A percentile compares a stretch with the other conserved stretches of the same genome.
These are phyloP conservation scores for Trichoderma breve DNA, from an alignment of 2,329 filamentous ascomycete species.

Conservation along the genomic window DNA sequence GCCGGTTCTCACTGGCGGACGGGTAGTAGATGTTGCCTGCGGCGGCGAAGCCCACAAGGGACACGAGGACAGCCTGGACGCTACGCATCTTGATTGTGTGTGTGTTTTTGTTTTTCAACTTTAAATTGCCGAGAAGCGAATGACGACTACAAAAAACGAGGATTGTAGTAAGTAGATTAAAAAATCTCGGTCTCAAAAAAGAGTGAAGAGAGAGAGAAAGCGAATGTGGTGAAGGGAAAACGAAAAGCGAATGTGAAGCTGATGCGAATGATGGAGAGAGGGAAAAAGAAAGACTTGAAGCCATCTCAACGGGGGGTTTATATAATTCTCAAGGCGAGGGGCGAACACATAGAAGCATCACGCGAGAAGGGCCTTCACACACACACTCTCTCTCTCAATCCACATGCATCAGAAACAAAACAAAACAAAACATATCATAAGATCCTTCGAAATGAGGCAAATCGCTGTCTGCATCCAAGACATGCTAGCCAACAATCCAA, in stretches of 20 bases:
- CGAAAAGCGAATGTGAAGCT: constrained; percentile 16
- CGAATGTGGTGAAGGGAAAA: background rate
- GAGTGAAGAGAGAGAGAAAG: background rate
- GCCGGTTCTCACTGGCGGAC: background rate
- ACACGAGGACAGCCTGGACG: constrained; percentile 31
- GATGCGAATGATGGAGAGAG: background rate
- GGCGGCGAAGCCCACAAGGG: constrained; percentile 26
- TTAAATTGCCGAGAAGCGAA: background rate
- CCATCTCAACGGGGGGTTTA: background rate
- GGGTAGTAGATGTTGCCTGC: constrained; percentile 20
- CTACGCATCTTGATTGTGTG: constrained; percentile 14
- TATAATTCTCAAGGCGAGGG: background rate
- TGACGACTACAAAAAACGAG: background rate
- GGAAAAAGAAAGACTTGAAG: background rate
- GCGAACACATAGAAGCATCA: background rate
- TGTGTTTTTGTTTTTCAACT: background rate
- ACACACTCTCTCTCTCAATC: background rate
- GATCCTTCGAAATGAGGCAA: no score
- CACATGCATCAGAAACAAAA: background rate
- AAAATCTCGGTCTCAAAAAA: background rate
- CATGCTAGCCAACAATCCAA: background rate
- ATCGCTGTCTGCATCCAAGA: background rate
- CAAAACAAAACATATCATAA: constrained; percentile 2
- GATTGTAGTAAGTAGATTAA: background rate
- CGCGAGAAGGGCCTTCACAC: no score